Evolutionary conservation across 2,329 filamentous ascomycete genomes (phyloP).

Genomic region (Aspergillus calidoustus): DNA sequence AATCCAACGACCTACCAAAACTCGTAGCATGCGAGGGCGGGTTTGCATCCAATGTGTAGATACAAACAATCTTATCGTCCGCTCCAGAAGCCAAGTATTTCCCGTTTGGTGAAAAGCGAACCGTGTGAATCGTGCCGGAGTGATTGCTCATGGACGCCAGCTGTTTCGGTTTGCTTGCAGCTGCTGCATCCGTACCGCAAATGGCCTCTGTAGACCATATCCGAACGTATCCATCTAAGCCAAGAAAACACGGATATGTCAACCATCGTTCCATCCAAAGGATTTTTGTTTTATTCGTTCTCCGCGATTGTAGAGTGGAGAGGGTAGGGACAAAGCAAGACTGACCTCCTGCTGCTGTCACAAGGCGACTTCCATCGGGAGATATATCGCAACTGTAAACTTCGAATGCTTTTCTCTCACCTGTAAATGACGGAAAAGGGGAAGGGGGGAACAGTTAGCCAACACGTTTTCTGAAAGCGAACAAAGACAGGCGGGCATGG

Average conservation of each 20-base stretch:
- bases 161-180: conserved; percentile 80
- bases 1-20: conserved; percentile 65
- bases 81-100: conserved; percentile 95
- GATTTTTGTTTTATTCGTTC: neutral
- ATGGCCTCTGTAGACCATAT: conserved; percentile 98
- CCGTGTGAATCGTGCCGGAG: conserved; percentile 94
- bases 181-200: conserved; percentile 73
- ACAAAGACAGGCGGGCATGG: neutral
- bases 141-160: conserved; percentile 98
- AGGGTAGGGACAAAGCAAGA: conserved; percentile 1
- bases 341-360: conserved; percentile 89
- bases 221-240: conserved; percentile 86
- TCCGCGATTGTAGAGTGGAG: neutral
- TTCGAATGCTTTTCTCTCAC: conserved; percentile 97
- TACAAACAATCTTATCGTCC: conserved; percentile 98
- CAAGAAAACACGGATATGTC: conserved; percentile 13
- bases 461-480: neutral
- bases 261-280: conserved; percentile 8
- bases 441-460: conserved; percentile 22
- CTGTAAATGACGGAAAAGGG: conserved; percentile 47
- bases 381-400: conserved; percentile 98
- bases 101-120: conserved; percentile 93
- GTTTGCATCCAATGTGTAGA: conserved; percentile 87
- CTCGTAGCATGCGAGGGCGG: conserved; percentile 75
- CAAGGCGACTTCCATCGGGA: conserved; percentile 86